Base-by-base conservation (phyloP, 495 filamentous ascomycete species). In the Beverwykella pulmonaria region DNA sequence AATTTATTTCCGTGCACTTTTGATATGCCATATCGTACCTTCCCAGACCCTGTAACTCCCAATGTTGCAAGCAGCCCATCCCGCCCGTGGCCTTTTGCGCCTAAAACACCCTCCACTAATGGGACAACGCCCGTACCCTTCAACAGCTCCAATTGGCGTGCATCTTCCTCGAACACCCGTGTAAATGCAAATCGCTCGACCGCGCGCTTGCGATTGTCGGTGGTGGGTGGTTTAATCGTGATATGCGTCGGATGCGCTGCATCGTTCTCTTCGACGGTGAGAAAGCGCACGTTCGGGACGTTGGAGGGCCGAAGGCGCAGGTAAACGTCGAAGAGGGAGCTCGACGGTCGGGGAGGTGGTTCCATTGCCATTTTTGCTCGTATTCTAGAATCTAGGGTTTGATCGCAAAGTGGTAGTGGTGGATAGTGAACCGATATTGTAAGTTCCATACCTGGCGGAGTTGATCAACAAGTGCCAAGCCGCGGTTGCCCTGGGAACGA, bases 111-210 rank as follows among this genome's bases (percentile, higher is more conserved):
- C 62, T 92, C 87, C 1, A 97, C 82, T 14, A 98, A 73, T 0
- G 84, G 82, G 44, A 90, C 81, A 32, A 96, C 83, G 14, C 88
- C 89, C 0, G 88, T 92, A 66, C 89, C 90, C 62, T 92, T 84
- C 71, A 98, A 97, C 23, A 98, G 78, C 71, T 97, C 91, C 26
- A 95, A 79, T 70, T 98, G 94, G 15, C 82, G 84, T 0, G 90
- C 86, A 71, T 87, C 81, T 71, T 97, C 92, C 68, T 96, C 90
- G 70, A 97, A 98, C 17, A 98, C 91, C 67, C 84, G 87, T 5
- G 95, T 98, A 74, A 98, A 98, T 0, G 88, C 91, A 69, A 98
- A 98, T 72, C 87, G 92, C 79, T 98, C 94, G 32, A 97, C 84
- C 4, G 92, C 92, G 19, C 92, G 88, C 63, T 92, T 89, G 55